Base-by-base conservation (phyloP, 1,284 basidiomycete species). In the Rhodotorula sp. region DNA sequence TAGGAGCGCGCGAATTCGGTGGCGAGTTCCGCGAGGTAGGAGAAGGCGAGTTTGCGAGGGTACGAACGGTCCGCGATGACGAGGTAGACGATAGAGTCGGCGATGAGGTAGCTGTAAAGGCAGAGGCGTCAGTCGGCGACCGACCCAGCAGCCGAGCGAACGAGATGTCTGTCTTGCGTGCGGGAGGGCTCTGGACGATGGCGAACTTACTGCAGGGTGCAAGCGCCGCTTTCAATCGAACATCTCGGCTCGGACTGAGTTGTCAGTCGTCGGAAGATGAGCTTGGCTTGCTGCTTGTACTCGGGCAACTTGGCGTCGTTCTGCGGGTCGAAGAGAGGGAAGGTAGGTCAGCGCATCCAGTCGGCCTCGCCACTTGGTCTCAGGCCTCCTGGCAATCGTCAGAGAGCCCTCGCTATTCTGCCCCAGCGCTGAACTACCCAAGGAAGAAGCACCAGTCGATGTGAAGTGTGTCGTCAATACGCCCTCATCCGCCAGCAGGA, bases 201-300 rank as follows among this genome's bases (percentile, higher is more conserved):
- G 76, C 72, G 24, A 2, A 81, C 83, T 69, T 65, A 95, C 94
- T 99, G 95, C 68, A 98, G 82, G 11, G 93, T 94, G 80, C 94
- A 95, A 73, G 87, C 87, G 2, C 94, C 94, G 74, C 91, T 94
- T 80, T 99, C 96, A 78, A 99, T 99, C 15, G 92, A 96, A 81
- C 95, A 97, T 44, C 90, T 86, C 22, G 94, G 92, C 80, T 99
- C 96, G 28, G 92, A 89, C 78, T 95, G 93, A 51, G 93, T 87
- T 46, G 90, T 92, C 79, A 99, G 88, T 58, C 95, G 88, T 67
- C 94, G 86, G 80, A 98, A 96, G 78, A 99, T 89, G 76, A 98
- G 86, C 81, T 99, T 99, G 59, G 94, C 88, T 80, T 99, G 95
- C 78, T 98, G 95, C 81, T 98, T 99, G 85, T 97, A 93, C 82